Conservation (phyloP, 768 basidiomycete genomes). For the Gloeophyllum trabeum region DNA sequence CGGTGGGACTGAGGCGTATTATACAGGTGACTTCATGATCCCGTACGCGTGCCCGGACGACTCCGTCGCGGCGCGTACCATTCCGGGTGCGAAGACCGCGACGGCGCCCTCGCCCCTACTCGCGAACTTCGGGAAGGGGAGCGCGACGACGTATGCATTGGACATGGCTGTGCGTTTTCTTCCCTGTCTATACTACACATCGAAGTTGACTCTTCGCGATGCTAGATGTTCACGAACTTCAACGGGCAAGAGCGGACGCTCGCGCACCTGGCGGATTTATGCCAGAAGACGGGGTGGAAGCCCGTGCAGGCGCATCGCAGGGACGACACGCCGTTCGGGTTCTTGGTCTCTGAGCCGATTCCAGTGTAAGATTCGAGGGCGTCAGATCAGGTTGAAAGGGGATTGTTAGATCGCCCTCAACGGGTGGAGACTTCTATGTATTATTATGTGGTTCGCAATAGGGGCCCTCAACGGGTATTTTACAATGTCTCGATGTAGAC, state of each 20-base stretch:
- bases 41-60: neutral
- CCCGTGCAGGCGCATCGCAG: slow-evolving; percentile 5
- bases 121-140: neutral
- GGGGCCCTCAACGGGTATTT: too few species aligned
- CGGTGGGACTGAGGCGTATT: neutral
- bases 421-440: too few species aligned
- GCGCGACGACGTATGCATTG: neutral
- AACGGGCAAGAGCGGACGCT: slow-evolving; percentile 29
- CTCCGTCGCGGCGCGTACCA: neutral
- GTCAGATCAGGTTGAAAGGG: too few species aligned
- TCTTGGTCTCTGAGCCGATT: too few species aligned
- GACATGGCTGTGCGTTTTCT: neutral
- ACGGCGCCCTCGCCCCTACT: neutral
- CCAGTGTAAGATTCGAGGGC: too few species aligned
- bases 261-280: slow-evolving; percentile 17
- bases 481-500: too few species aligned
- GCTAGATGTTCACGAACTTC: slow-evolving; percentile 27
- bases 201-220: neutral
- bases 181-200: neutral
- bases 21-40: neutral
- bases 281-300: slow-evolving; percentile 22
- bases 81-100: neutral
- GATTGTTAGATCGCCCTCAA: too few species aligned
- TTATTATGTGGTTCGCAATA: too few species aligned
- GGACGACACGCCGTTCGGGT: neutral